phyloP scores from a whole-genome alignment of 805 yeast genomes.

The Scheffersomyces stipitis region DNA sequence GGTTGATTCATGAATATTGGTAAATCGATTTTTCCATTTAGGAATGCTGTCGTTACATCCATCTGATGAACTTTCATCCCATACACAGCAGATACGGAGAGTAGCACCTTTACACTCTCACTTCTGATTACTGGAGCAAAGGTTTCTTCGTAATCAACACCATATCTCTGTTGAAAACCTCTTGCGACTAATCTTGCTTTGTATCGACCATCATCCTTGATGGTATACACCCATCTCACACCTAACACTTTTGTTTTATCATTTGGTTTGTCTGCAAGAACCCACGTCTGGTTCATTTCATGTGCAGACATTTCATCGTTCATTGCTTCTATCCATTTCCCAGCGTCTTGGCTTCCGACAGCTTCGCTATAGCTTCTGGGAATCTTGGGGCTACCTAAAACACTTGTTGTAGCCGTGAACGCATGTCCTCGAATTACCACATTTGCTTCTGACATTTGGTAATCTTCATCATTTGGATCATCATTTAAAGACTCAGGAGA shows the following conservation, averaged over 20 bases:
- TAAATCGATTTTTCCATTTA: background rate
- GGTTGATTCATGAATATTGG: background rate
- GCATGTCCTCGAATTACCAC: no score
- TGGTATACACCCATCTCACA: background rate
- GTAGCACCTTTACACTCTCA: background rate
- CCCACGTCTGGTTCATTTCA: background rate
- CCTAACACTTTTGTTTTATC: background rate
- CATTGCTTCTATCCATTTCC: background rate
- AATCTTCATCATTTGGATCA: no score
- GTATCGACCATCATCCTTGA: background rate
- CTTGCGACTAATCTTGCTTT: background rate
- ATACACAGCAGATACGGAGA: background rate
- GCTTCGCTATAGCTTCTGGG: background rate
- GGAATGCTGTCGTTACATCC: background rate
- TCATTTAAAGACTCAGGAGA: no score
- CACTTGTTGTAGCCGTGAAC: no score
- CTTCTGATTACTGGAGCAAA: background rate
- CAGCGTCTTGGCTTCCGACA: background rate
- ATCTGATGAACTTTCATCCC: background rate
- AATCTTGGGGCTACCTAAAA: no score
- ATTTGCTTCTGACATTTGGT: no score
- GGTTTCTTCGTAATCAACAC: background rate
- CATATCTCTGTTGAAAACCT: background rate
- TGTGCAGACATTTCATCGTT: background rate
- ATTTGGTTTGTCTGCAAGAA: background rate